Percentiles rank a stretch among this genome's conserved stretches.
These are phyloP conservation scores for Trypanosoma theileri DNA, from an alignment of 208 protist species.

Conservation along the genomic window DNA sequence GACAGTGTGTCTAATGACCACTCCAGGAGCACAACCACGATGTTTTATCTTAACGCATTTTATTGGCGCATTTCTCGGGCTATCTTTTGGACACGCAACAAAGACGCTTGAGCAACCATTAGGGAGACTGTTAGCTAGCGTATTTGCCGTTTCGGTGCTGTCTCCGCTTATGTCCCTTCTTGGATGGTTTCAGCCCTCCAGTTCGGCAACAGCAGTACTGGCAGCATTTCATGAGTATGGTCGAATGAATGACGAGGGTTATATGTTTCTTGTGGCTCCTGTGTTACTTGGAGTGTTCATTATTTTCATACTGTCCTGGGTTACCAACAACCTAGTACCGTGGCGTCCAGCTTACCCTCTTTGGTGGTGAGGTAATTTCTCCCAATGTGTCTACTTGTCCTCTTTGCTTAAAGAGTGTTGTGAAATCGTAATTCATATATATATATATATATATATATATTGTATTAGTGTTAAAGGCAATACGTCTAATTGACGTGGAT, in stretches of 20 bases:
- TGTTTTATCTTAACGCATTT: conserved; percentile 52
- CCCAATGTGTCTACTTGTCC: not conserved
- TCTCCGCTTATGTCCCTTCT: conserved; percentile 51
- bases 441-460: too few species aligned
- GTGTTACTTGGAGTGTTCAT: conserved; percentile 45
- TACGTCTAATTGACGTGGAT: too few species aligned
- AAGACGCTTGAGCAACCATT: conserved; percentile 43
- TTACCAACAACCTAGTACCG: conserved; percentile 60
- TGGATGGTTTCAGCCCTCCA: conserved; percentile 59
- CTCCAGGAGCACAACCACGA: conserved; percentile 58
- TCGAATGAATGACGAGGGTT: conserved; percentile 52
- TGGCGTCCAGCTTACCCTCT: conserved; percentile 71
- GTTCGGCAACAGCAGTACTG: conserved; percentile 64
- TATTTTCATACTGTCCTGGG: conserved; percentile 46
- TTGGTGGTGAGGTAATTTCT: conserved; percentile 37
- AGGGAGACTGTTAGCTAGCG: conserved; percentile 48
- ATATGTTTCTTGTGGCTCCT: conserved; percentile 62
- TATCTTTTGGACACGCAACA: conserved; percentile 57
- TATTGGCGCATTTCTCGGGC: conserved; percentile 56
- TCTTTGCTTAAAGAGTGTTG: not conserved
- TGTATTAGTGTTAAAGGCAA: too few species aligned
- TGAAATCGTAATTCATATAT: too few species aligned
- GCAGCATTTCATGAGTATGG: conserved; percentile 59
- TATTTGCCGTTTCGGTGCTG: conserved; percentile 57
- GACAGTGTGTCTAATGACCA: conserved; percentile 50